Conservation (phyloP, 2,329 filamentous ascomycete genomes). For the Truncatella angustata region DNA sequence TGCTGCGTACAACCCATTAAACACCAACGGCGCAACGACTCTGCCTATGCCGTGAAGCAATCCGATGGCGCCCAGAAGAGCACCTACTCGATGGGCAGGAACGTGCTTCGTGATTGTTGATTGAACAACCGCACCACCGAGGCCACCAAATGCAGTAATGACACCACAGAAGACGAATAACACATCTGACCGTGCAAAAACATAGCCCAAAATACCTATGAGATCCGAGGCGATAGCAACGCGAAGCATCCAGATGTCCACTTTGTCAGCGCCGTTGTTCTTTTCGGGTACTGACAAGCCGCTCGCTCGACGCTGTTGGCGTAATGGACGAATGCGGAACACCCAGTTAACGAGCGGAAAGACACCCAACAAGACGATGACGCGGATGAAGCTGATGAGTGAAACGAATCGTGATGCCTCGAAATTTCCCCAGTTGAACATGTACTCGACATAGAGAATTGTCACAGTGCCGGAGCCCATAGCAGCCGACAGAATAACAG, state of each 20-base stretch:
- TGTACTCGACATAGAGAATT: constrained; percentile 77
- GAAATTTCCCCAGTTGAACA: constrained; percentile 79
- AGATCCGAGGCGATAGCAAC: constrained; percentile 73
- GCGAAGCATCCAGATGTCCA: constrained; percentile 78
- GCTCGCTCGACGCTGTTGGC: constrained; percentile 37
- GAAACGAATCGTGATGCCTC: constrained; percentile 82
- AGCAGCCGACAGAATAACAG: constrained; percentile 74
- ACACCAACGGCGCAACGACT: constrained; percentile 75
- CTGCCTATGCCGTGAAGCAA: constrained; percentile 80
- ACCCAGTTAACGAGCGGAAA: constrained; percentile 77
- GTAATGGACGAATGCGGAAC: constrained; percentile 58
- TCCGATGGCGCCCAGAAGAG: constrained; percentile 85
- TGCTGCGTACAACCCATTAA: constrained; percentile 80
- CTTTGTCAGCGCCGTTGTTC: constrained; percentile 68
- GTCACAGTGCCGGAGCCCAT: constrained; percentile 81
- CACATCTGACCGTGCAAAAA: constrained; percentile 57
- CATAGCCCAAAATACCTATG: constrained; percentile 73
- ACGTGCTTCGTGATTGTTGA: constrained; percentile 88
- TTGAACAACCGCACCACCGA: constrained; percentile 82
- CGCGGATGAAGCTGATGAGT: constrained; percentile 72
- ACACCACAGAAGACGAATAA: constrained; percentile 72
- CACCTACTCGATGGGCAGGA: constrained; percentile 75
- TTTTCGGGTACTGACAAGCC: constrained; percentile 39
- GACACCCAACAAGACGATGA: constrained; percentile 70
- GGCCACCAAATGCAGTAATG: constrained; percentile 74